phyloP scores from a whole-genome alignment of 2,329 filamentous ascomycete genomes.

The Lachnellula occidentalis region DNA sequence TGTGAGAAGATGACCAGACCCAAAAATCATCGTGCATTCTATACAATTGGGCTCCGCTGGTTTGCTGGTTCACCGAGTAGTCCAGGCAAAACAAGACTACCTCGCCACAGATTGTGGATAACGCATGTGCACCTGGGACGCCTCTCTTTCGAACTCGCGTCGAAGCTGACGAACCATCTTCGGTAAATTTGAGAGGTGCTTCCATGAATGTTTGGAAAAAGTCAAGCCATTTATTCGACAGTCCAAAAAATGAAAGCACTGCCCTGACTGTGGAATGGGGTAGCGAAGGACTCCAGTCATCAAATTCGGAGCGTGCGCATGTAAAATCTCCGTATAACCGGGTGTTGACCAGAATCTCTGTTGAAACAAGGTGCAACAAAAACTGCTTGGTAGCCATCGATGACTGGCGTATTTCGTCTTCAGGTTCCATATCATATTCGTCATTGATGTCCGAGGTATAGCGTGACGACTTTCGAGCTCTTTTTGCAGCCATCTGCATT shows the following conservation, averaged over 20 bases:
- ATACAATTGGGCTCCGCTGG: slow-evolving; percentile 49
- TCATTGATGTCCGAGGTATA: neutral
- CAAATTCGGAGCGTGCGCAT: slow-evolving; percentile 52
- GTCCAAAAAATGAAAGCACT: slow-evolving; percentile 54
- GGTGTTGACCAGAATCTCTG: slow-evolving; percentile 48
- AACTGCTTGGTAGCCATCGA: slow-evolving; percentile 49
- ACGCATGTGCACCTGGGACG: slow-evolving; percentile 52
- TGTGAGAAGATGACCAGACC: slow-evolving; percentile 54
- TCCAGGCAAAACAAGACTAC: slow-evolving; percentile 59
- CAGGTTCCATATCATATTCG: slow-evolving; percentile 13
- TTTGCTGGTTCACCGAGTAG: slow-evolving; percentile 55
- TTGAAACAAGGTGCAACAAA: slow-evolving; percentile 50
- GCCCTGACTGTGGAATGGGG: slow-evolving; percentile 54
- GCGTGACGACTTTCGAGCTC: slow-evolving; percentile 48
- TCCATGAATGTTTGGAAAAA: slow-evolving; percentile 58
- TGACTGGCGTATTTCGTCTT: slow-evolving; percentile 11
- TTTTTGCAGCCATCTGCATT: slow-evolving; percentile 95
- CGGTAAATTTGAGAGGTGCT: slow-evolving; percentile 53
- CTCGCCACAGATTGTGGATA: slow-evolving; percentile 57
- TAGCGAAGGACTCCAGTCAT: slow-evolving; percentile 51
- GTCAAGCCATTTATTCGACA: slow-evolving; percentile 49
- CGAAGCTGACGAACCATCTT: slow-evolving; percentile 41
- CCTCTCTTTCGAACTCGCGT: slow-evolving; percentile 47
- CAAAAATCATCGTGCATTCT: slow-evolving; percentile 62
- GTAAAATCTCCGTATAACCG: slow-evolving; percentile 47